phyloP scores from a whole-genome alignment of 257 asterid genomes.

The Nicotiana undulata region DNA sequence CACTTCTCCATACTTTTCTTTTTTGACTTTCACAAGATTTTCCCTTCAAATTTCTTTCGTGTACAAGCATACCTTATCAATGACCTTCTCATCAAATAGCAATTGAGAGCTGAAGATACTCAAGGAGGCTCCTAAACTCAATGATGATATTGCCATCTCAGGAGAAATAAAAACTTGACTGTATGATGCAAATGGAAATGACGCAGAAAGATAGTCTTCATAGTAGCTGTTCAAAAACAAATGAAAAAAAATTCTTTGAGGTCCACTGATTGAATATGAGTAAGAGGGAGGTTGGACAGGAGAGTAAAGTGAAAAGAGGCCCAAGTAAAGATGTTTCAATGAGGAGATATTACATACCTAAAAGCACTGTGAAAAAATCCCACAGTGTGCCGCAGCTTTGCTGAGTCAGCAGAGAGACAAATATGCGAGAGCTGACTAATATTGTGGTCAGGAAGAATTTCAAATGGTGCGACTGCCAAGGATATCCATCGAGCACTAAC shows the following conservation, averaged over 20 bases:
- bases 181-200: slow-evolving; percentile 96
- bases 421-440: slow-evolving; percentile 63
- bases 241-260: slow-evolving; percentile 7
- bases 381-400: slow-evolving; percentile 75
- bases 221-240: slow-evolving; percentile 56
- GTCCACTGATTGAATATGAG: not conserved
- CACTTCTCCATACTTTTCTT: not conserved
- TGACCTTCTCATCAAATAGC: slow-evolving; percentile 83
- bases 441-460: slow-evolving; percentile 77
- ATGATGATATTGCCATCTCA: slow-evolving; percentile 83
- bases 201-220: slow-evolving; percentile 80
- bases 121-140: slow-evolving; percentile 76
- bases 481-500: slow-evolving; percentile 93
- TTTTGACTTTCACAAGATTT: not conserved
- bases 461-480: slow-evolving; percentile 85
- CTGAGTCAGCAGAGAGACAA: slow-evolving; percentile 60
- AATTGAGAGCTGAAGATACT: slow-evolving; percentile 89
- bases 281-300: not conserved
- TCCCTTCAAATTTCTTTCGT: not conserved
- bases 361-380: slow-evolving; percentile 78
- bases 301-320: slow-evolving; percentile 3
- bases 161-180: slow-evolving; percentile 80
- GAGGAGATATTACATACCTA: slow-evolving; percentile 38
- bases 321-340: slow-evolving; percentile 5
- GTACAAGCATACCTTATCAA: slow-evolving; percentile 68